Conservation (phyloP, 2,329 filamentous ascomycete species). For the Alternaria longipes region DNA sequence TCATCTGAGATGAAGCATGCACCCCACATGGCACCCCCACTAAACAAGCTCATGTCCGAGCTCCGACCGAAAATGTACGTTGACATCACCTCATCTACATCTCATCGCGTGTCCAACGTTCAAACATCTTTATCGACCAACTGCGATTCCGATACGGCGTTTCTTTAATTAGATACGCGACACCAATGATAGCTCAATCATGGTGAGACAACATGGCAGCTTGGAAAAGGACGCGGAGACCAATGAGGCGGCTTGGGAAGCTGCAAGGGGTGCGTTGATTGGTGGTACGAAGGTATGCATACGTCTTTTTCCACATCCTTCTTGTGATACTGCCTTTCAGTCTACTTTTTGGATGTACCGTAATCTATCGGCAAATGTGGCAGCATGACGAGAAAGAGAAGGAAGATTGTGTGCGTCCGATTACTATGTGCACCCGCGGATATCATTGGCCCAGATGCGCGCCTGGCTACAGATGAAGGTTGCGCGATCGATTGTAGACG, state of each 20-base stretch:
- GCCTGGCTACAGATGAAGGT: not conserved
- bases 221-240: conserved; percentile 71
- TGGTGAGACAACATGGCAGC: conserved; percentile 63
- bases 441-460: not conserved
- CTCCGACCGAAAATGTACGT: conserved; percentile 6
- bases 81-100: conserved; percentile 4
- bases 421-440: not conserved
- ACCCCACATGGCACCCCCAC: conserved; percentile 3
- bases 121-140: not conserved
- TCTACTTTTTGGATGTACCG: too few relatives aligned
- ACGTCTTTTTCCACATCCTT: too few relatives aligned
- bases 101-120: not conserved
- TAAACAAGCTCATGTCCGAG: conserved; percentile 9
- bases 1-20: not conserved
- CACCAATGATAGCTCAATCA: conserved; percentile 7
- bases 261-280: conserved; percentile 69
- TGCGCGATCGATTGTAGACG: not conserved
- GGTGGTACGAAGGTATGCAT: conserved; percentile 70
- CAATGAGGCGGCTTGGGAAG: conserved; percentile 75
- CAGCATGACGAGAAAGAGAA: not conserved
- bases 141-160: not conserved
- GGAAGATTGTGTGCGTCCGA: not conserved
- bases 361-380: not conserved
- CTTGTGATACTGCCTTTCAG: not conserved
- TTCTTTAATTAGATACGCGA: not conserved